Base-by-base conservation (phyloP, 202 grass and related monocot species). In the Hordeum pubiflorum region DNA sequence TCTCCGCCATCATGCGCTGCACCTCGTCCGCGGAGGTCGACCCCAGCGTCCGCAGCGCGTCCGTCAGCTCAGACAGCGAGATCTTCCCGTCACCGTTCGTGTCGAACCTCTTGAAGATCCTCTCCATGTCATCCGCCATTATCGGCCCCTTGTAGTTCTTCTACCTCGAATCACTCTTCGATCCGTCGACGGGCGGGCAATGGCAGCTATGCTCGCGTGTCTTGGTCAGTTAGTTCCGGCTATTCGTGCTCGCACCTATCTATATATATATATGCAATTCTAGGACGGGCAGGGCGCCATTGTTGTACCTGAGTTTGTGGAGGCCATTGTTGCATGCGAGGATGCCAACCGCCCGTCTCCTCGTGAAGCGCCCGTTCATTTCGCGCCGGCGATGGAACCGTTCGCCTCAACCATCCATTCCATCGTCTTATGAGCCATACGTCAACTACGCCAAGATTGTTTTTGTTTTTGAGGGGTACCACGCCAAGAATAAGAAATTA, bases 61-160 rank as follows among this genome's bases (percentile, higher is more conserved):
- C 92, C 5, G 87, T 91, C 10, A 98, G 88, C 90, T 98, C 96
- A n/a, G 92, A 84, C 74, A 91, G 90, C 14, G 96, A 98, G 63
- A 98, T 93, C 85, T 91, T 98, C n/a, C 92, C 96, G 68, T 91
- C 92, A 31, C 79, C 87, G 46, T 94, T 89, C 32, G 69, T 81
- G 85, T 93, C 92, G 74, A 98, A 93, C 60, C 89, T 77, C 89
- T 90, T 93, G 83, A 98, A 98, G 73, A 98, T 91, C 82, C 89
- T 89, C 83, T 98, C 90, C 74, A 91, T 88, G 83, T 93, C 96
- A 22, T 81, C 75, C 69, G 80, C 77, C 36, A 82, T 88, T 38
- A 77, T 84, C 4, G 0, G 21, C 32, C 10, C 14, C 10, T 14
- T 11, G 23, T 44, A 14, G 9, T 43, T 39, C 52, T 39, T 64